Evolutionary conservation across 306 rosid species (phyloP), one percentile per base, ranked within the genome.

Genomic region (Potentilla sterilis): DNA sequence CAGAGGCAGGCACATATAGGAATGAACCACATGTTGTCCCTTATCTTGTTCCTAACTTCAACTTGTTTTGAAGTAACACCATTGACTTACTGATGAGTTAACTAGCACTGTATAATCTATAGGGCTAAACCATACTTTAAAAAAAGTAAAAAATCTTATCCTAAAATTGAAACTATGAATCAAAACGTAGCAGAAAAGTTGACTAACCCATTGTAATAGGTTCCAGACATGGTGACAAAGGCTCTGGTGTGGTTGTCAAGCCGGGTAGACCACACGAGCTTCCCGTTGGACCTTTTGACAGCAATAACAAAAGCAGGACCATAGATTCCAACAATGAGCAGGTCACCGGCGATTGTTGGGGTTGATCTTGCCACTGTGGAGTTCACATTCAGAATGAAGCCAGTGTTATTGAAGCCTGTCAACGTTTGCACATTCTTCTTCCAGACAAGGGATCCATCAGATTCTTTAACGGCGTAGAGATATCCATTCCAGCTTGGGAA

Each of bases 401-500:
- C 89, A 2, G 88, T 79, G 38, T 74, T 43, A 11, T 65, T 83
- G 72, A 89, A 11, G 0, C 92, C 85, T 0, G 92, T 91, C 61
- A 87, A 15, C 15, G 69, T 7, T 46, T 77, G 76, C 80, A 85
- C 62, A 46, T 82, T 75, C 68, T 80, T 77, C 84, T 79, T 85
- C 86, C 84, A 82, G 14, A 85, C 35, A 14, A 86, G 70, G 24
- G 83, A 52, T 54, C 89, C 89, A 69, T 83, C 76, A 1, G 79
- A 75, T 19, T 73, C 81, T 59, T 70, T 87, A 40, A 91, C 73
- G 0, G 93, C 90, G 6, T 48, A 88, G 11, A 88, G 75, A 13
- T 79, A 51, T 0, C 96, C 96, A 48, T 91, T 89, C 92, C 97
- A 87, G 44, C 84, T 79, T 13, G 93, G 90, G 47, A 91, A 91